These are phyloP conservation scores for Scheffersomyces cryptocercus DNA, from an alignment of 1,139 yeast species.

Conservation along the genomic window DNA sequence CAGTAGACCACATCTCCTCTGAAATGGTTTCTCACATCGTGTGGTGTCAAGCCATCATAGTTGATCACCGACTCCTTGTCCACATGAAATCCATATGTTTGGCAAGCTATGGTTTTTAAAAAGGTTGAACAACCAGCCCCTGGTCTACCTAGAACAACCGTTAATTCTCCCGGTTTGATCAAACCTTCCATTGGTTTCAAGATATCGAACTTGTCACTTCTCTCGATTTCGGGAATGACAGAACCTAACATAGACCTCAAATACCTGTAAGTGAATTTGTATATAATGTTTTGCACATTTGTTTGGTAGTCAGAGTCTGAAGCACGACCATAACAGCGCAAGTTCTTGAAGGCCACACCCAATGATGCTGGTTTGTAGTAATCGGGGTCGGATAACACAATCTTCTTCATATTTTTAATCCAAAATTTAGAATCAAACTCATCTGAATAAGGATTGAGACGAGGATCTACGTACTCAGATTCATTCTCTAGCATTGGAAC, in stretches of 20 bases:
- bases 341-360: constrained; percentile 18
- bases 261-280: constrained; percentile 9
- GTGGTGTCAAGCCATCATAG: constrained; percentile 53
- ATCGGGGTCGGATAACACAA: constrained; percentile 34
- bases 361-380: constrained; percentile 19
- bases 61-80: constrained; percentile 28
- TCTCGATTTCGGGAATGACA: constrained; percentile 9
- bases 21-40: constrained; percentile 47
- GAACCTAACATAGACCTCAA: constrained; percentile 5
- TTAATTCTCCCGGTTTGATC: constrained; percentile 35
- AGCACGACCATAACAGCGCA: constrained; percentile 19
- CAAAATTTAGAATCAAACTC: constrained; percentile 41
- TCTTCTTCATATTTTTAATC: constrained; percentile 62
- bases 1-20: constrained; percentile 53
- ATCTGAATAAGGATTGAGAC: constrained; percentile 14
- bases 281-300: constrained; percentile 13
- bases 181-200: constrained; percentile 37
- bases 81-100: constrained; percentile 37
- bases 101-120: constrained; percentile 34
- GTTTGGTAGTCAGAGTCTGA: constrained; percentile 19
- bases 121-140: constrained; percentile 40
- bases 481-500: constrained; percentile 3
- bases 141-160: constrained; percentile 40
- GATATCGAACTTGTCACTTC: constrained; percentile 25
- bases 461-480: constrained; percentile 16